Evolutionary conservation across 2,329 filamentous ascomycete genomes (phyloP).

Genomic region (Pseudogymnoascus sp.): DNA sequence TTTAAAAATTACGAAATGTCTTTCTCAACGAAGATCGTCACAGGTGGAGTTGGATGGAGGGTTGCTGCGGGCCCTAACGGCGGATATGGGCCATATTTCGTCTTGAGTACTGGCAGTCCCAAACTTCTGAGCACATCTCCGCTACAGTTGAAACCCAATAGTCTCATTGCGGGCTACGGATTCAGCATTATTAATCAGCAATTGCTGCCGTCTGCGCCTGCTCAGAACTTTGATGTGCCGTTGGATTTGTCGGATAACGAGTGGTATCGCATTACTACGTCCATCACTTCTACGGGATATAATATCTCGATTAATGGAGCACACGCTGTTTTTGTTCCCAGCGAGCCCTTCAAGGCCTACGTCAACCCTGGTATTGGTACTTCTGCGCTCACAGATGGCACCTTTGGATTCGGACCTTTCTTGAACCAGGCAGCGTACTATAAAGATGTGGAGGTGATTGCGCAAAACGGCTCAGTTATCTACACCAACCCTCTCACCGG

Average conservation of each 20-base stretch:
- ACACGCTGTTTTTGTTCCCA: constrained; percentile 12
- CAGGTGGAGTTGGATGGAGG: constrained; percentile 33
- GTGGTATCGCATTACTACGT: constrained; percentile 34
- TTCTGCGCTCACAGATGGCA: constrained; percentile 23
- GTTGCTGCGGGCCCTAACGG: constrained; percentile 21
- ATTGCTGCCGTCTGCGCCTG: constrained; percentile 24
- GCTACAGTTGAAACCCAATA: constrained; percentile 26
- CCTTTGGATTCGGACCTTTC: constrained; percentile 35
- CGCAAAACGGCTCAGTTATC: constrained; percentile 24
- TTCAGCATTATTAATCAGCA: constrained; percentile 32
- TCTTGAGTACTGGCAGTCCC: neutral
- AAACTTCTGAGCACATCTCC: neutral
- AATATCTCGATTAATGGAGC: constrained; percentile 26
- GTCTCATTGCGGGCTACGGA: constrained; percentile 29
- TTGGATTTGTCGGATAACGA: constrained; percentile 26
- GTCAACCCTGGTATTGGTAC: constrained; percentile 11
- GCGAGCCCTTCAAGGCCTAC: constrained; percentile 16
- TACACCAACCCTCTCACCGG: constrained; percentile 28
- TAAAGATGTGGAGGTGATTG: constrained; percentile 27
- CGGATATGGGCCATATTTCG: constrained; percentile 14
- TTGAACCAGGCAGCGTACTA: constrained; percentile 33
- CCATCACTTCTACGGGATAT: constrained; percentile 25
- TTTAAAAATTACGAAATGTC: constrained; percentile 32
- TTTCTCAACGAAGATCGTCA: constrained; percentile 32
- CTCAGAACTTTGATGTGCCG: constrained; percentile 25